Evolutionary conservation across 2,329 filamentous ascomycete species (phyloP).

Genomic region (Colletotrichum sp.): DNA sequence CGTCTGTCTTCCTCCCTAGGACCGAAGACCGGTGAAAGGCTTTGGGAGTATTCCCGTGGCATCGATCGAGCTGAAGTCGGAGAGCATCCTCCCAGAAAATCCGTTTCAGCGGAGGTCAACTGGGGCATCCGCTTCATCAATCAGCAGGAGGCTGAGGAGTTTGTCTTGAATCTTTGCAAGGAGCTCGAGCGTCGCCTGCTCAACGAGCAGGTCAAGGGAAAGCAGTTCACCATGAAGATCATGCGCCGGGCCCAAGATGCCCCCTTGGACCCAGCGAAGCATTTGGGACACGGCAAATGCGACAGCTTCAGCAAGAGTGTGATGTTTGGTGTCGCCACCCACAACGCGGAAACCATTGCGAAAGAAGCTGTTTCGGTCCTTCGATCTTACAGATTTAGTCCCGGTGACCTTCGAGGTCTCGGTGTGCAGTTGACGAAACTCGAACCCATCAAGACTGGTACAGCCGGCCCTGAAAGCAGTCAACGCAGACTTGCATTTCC

Average conservation of each 20-base stretch:
- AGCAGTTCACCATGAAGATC: slow-evolving; percentile 89
- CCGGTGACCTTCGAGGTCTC: slow-evolving; percentile 90
- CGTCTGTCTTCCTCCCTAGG: slow-evolving; percentile 75
- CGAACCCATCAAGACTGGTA: slow-evolving; percentile 71
- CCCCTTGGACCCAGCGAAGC: slow-evolving; percentile 88
- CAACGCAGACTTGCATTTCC: slow-evolving; percentile 82
- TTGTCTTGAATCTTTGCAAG: slow-evolving; percentile 81
- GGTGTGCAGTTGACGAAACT: slow-evolving; percentile 94
- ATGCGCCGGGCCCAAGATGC: slow-evolving; percentile 88
- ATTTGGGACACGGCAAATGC: slow-evolving; percentile 93
- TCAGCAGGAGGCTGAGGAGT: slow-evolving; percentile 92
- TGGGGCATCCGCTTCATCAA: slow-evolving; percentile 97
- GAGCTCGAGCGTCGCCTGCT: slow-evolving; percentile 82
- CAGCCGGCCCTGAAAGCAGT: slow-evolving; percentile 69
- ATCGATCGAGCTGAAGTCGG: slow-evolving; percentile 88
- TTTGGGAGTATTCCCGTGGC: slow-evolving; percentile 89
- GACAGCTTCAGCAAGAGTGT: slow-evolving; percentile 92
- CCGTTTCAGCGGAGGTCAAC: slow-evolving; percentile 95
- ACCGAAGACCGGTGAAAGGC: slow-evolving; percentile 88
- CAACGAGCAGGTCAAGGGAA: slow-evolving; percentile 85
- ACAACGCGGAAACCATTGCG: slow-evolving; percentile 70
- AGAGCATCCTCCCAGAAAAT: slow-evolving; percentile 85
- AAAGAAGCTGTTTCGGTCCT: slow-evolving; percentile 88
- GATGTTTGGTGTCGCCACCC: slow-evolving; percentile 82
- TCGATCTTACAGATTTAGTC: slow-evolving; percentile 80